Percentiles rank a stretch among this genome's conserved stretches.
phyloP scores from a whole-genome alignment of 140 eudicot species.

The Anethum foeniculum region DNA sequence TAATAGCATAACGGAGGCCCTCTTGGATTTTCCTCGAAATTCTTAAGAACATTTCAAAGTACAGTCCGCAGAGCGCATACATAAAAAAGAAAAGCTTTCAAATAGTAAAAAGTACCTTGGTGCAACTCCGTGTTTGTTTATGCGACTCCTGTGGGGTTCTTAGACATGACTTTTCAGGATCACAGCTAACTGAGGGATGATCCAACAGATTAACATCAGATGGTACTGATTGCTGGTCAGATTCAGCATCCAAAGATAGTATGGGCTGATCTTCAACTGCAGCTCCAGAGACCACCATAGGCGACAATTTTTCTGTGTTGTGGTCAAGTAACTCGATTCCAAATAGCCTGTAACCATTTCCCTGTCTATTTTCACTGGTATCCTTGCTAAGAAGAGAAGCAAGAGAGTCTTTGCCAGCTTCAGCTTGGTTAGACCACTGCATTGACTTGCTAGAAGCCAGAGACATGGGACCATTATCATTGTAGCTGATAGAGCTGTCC shows the following conservation, averaged over 20 bases:
- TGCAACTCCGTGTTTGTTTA: constrained; percentile 80
- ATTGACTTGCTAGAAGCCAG: constrained; percentile 38
- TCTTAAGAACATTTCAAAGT: background rate
- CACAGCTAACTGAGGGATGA: constrained; percentile 62
- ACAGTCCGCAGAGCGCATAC: background rate
- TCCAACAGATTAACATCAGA: constrained; percentile 42
- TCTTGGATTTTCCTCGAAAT: background rate
- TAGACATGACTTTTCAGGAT: constrained; percentile 66
- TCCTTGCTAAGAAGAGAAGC: constrained; percentile 41
- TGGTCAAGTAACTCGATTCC: constrained; percentile 74
- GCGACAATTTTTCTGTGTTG: constrained; percentile 34
- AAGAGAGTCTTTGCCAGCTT: constrained; percentile 44
- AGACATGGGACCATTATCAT: constrained; percentile 32
- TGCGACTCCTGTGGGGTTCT: constrained; percentile 57
- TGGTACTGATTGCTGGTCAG: constrained; percentile 52
- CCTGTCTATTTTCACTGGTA: constrained; percentile 51
- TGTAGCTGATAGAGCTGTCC: constrained; percentile 28
- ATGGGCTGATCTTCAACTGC: constrained; percentile 28
- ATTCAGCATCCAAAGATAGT: constrained; percentile 47
- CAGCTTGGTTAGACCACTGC: constrained; percentile 51
- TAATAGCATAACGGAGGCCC: background rate
- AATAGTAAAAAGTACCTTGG: constrained; percentile 47
- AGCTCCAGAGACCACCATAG: constrained; percentile 28
- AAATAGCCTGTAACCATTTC: constrained; percentile 72
- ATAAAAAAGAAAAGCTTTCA: background rate